Percentiles rank a stretch among this genome's conserved stretches.
Conservation (phyloP, 371 early-diverging fungal species). For the Funneliformis caledonium region DNA sequence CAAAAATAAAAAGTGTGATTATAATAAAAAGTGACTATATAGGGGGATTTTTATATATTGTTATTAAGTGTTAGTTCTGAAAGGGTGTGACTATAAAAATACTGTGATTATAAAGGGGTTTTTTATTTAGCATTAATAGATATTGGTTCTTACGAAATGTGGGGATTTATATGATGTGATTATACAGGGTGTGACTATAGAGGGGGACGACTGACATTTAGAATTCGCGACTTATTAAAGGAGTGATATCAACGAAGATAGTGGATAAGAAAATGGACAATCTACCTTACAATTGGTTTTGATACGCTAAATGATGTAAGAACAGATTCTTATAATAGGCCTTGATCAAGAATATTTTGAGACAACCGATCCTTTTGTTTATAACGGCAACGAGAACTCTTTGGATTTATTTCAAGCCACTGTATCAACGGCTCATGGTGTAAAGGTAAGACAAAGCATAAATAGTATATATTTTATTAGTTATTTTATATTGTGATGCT, state of each 20-base stretch:
- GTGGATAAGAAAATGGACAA: background rate
- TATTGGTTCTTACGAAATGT: too few species aligned
- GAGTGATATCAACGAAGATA: background rate
- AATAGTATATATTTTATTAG: background rate
- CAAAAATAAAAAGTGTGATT: too few species aligned
- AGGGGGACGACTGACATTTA: too few species aligned
- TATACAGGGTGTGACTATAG: too few species aligned
- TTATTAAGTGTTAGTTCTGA: too few species aligned
- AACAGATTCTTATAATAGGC: background rate
- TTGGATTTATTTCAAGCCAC: constrained; percentile 3
- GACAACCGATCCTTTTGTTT: constrained; percentile 6
- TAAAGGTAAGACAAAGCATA: constrained; percentile 8
- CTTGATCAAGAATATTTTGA: constrained; percentile 10
- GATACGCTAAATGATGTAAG: background rate
- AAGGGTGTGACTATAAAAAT: too few species aligned
- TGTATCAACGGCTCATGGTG: background rate
- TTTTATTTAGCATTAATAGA: too few species aligned
- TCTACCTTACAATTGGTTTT: constrained; percentile 4
- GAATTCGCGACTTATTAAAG: constrained; percentile 14
- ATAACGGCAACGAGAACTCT: background rate
- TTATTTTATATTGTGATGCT: background rate
- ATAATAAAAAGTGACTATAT: too few species aligned
- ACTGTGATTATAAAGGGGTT: too few species aligned
- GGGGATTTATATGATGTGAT: too few species aligned
- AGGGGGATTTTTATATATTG: too few species aligned